Conservation (phyloP, 805 yeast species). For the Monosporozyma unispora region DNA sequence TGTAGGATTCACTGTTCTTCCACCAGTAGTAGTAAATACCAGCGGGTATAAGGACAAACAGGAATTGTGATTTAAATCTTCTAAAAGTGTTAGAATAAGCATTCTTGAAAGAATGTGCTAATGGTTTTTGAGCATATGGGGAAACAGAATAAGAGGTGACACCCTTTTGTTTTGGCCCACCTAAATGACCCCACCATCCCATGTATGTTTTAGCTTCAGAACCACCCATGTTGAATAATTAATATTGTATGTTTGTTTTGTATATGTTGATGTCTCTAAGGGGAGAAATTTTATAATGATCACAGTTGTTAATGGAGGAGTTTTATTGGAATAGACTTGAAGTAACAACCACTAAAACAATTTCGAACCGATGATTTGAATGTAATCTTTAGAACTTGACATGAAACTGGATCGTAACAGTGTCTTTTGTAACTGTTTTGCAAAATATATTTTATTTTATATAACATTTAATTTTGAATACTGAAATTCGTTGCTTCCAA, state of each 20-base stretch:
- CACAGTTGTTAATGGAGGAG: too few relatives aligned
- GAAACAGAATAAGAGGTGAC: constrained; percentile 84
- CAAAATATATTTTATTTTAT: not conserved
- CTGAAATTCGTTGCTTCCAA: not conserved
- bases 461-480: not conserved
- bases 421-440: not conserved
- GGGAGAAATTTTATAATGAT: too few relatives aligned
- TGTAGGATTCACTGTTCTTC: constrained; percentile 81
- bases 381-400: not conserved
- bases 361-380: not conserved
- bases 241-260: not conserved
- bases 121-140: constrained; percentile 87
- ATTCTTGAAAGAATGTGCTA: constrained; percentile 76
- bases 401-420: not conserved
- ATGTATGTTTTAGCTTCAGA: constrained; percentile 68
- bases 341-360: not conserved
- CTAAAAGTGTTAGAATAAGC: constrained; percentile 90
- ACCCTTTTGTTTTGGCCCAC: constrained; percentile 80
- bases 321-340: not conserved
- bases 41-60: constrained; percentile 72
- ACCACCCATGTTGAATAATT: constrained; percentile 42
- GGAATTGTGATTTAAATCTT: constrained; percentile 79
- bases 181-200: constrained; percentile 98
- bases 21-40: constrained; percentile 77
- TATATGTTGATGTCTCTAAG: not conserved